These are phyloP conservation scores for Leptomonas pyrrhocoris DNA, from an alignment of 208 protist genomes.

Conservation along the genomic window DNA sequence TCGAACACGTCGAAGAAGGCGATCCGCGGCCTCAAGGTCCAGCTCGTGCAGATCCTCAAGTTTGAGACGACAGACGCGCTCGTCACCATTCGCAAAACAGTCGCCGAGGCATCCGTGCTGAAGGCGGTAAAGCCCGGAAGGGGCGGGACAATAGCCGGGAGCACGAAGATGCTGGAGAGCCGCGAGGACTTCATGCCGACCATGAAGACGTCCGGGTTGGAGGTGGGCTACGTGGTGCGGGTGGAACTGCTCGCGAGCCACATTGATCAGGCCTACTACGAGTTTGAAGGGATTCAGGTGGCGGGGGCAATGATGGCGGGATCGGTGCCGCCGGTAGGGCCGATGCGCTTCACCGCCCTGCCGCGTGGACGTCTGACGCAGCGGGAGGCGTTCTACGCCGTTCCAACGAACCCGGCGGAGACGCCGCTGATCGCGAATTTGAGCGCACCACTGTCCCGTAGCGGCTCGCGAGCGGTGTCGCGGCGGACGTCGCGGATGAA, in stretches of 20 bases:
- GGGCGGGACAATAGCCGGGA: conserved; percentile 1
- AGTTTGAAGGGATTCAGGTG: conserved; percentile 28
- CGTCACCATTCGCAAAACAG: conserved; percentile 10
- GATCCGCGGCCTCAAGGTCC: conserved; percentile 14
- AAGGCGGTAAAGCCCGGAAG: conserved; percentile 6
- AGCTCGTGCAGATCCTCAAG: conserved; percentile 28
- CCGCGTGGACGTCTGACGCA: conserved; percentile 30
- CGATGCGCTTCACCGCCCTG: conserved; percentile 30
- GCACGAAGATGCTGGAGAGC: not conserved
- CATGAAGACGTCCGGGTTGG: conserved; percentile 28
- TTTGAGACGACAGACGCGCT: conserved; percentile 26
- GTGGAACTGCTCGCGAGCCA: conserved; percentile 19
- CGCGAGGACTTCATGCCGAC: conserved; percentile 23
- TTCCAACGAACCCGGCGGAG: conserved; percentile 17
- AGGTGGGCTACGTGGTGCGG: conserved; percentile 31
- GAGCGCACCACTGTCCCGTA: not conserved
- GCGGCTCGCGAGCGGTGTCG: conserved; percentile 2
- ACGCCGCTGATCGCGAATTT: conserved; percentile 10
- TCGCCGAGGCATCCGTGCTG: conserved; percentile 7
- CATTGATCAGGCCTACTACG: conserved; percentile 15
- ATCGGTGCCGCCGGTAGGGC: conserved; percentile 9
- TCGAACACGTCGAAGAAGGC: conserved; percentile 23
- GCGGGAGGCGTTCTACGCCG: conserved; percentile 36
- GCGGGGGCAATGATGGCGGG: not conserved
- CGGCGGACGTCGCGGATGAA: not conserved